Evolutionary conservation across 2,329 filamentous ascomycete genomes (phyloP), one percentile per base, ranked within the genome.

Genomic region (Ambrosiella xylebori): DNA sequence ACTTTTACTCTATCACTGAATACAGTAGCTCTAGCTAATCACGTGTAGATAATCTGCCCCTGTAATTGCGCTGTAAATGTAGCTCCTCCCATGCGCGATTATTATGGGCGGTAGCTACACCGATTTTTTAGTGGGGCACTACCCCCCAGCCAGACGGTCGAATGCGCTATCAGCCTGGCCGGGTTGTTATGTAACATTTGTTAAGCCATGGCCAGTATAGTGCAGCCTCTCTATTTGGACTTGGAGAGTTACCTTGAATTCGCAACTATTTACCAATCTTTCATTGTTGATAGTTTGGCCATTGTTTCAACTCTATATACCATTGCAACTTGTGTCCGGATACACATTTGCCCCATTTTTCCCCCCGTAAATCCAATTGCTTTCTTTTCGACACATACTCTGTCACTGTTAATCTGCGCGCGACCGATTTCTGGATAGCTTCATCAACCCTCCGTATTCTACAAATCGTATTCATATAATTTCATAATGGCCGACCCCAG

Each of bases 401-500:
- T 5, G 27, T 3, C 27, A 27, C 27, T 4, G 27, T 3, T 3
- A 2, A 27, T 27, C 27, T 27, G 27, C 27, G 27, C 27, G 27
- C 4, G 11, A 47, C 44, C n/a, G 44, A 47, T 47, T 47, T 5
- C 44, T 47, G 44, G 19, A 27, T 27, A 27, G 27, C 27, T 27
- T 27, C 27, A 27, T 4, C 27, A 27, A 27, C 27, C 27, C 11
- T 12, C 39, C n/a, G 5, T 1, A n/a, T 41, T 41, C n/a, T n/a
- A 41, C n/a, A 11, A 11, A 47, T 15, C 44, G 44, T 15, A 47
- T 47, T 17, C 44, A 13, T 8, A 47, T 41, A 41, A 45, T 36
- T 49, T 41, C 37, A 54, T 11, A 41, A 54, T 54, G 52, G 17
- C 52, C 15, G 79, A 81, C 70, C 76, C 76, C 59, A 75, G 78